These are phyloP conservation scores for Trichocomaceae sp. DNA, from an alignment of 2,329 filamentous ascomycete species.

Conservation along the genomic window DNA sequence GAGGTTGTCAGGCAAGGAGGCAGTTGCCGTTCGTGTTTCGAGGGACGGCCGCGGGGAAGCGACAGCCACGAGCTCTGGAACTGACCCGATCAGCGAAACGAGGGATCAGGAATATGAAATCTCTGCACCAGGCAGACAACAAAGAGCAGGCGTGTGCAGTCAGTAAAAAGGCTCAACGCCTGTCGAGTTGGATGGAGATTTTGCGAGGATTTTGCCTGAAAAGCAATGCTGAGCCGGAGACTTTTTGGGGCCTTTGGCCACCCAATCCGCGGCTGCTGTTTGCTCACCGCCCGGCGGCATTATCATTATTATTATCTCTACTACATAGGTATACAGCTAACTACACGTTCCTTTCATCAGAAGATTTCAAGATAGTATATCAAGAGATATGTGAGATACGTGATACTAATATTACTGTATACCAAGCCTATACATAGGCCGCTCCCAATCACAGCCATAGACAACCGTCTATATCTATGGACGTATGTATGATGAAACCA, in stretches of 20 bases:
- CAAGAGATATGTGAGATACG: too few relatives aligned
- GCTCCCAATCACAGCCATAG: too few relatives aligned
- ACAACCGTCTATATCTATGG: too few relatives aligned
- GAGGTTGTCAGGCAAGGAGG: neutral
- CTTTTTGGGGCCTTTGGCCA: conserved; percentile 11
- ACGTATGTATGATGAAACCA: conserved; percentile 9
- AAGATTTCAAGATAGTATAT: too few relatives aligned
- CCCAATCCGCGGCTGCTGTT: conserved; percentile 7
- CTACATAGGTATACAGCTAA: too few relatives aligned
- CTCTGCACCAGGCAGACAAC: conserved; percentile 40
- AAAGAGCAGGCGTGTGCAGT: conserved; percentile 3
- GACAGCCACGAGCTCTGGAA: neutral
- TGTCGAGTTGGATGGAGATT: neutral
- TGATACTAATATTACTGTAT: too few relatives aligned
- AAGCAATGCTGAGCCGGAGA: neutral
- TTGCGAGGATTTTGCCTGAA: conserved; percentile 8
- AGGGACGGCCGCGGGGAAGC: conserved; percentile 1
- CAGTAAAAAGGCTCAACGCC: conserved; percentile 11
- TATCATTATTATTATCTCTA: too few relatives aligned
- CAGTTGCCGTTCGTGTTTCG: neutral
- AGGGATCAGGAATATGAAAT: conserved; percentile 2
- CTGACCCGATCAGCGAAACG: neutral
- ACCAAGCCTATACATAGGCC: too few relatives aligned
- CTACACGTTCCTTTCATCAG: too few relatives aligned
- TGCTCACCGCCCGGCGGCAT: neutral